These are phyloP conservation scores for Galeopsis tetrahit DNA, from an alignment of 257 asterid species.

Conservation along the genomic window DNA sequence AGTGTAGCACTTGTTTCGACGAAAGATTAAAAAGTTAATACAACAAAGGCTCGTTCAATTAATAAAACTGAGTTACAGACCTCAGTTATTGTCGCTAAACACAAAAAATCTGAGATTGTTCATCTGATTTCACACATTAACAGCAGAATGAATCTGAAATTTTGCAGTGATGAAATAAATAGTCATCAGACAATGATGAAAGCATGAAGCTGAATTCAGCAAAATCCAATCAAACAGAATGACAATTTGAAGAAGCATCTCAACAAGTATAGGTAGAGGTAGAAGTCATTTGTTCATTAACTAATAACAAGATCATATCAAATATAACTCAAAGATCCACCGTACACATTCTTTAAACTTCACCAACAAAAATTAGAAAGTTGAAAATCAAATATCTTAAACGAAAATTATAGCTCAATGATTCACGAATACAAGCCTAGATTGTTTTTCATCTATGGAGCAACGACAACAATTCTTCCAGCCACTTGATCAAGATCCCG, in stretches of 20 bases:
- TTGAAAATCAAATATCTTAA: constrained; percentile 27
- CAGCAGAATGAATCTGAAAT: background rate
- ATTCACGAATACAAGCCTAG: constrained; percentile 31
- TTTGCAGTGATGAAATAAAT: background rate
- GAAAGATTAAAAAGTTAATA: too few relatives aligned
- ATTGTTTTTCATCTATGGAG: constrained; percentile 42
- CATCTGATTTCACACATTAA: background rate
- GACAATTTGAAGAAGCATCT: too few relatives aligned
- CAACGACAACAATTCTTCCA: constrained; percentile 70
- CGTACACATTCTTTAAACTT: constrained; percentile 31
- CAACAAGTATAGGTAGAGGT: background rate
- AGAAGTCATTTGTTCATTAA: background rate
- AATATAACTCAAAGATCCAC: constrained; percentile 29
- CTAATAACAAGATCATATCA: constrained; percentile 32
- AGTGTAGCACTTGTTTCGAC: too few relatives aligned
- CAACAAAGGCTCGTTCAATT: background rate
- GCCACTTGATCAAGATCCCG: constrained; percentile 96
- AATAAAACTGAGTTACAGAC: too few relatives aligned
- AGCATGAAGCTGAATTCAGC: too few relatives aligned
- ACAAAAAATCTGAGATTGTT: background rate
- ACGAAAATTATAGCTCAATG: constrained; percentile 37
- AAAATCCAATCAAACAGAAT: too few relatives aligned
- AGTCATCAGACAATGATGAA: too few relatives aligned
- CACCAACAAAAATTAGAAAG: constrained; percentile 35
- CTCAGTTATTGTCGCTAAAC: too few relatives aligned